Percentiles rank a stretch among this genome's conserved stretches.
Conservation (phyloP, 2,329 filamentous ascomycete genomes). For the Alternaria rosae region DNA sequence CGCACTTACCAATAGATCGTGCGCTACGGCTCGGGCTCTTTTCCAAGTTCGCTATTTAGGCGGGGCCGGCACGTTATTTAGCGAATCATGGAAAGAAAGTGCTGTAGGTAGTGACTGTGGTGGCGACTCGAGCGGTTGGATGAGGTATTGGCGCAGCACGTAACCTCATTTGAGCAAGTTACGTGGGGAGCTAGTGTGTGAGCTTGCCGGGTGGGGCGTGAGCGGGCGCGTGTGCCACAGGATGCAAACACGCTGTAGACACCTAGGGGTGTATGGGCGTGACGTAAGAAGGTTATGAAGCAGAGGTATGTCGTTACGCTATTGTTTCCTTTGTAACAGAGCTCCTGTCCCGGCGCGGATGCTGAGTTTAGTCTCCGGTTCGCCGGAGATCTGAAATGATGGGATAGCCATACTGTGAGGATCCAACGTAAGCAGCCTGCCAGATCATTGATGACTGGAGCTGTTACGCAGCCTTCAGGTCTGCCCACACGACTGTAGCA, state of each 20-base stretch:
- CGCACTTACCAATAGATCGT: conserved; percentile 18
- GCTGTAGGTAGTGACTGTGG: conserved; percentile 9
- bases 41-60: conserved; percentile 12
- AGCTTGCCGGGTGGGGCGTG: conserved; percentile 12
- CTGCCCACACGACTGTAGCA: neutral
- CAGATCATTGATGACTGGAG: neutral
- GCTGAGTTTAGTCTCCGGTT: neutral
- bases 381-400: neutral
- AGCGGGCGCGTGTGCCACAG: conserved; percentile 1
- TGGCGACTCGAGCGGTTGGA: conserved; percentile 15
- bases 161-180: conserved; percentile 35
- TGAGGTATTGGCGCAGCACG: conserved; percentile 16
- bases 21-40: neutral
- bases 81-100: conserved; percentile 11
- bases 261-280: neutral
- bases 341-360: neutral
- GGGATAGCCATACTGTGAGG: neutral
- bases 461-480: conserved; percentile 1
- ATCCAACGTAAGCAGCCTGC: neutral
- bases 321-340: neutral
- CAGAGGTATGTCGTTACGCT: neutral
- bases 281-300: neutral
- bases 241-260: neutral
- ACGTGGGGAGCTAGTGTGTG: conserved; percentile 24
- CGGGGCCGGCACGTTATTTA: conserved; percentile 4